These are phyloP conservation scores for Leishmania arabica DNA, from an alignment of 208 protist species.

Conservation along the genomic window DNA sequence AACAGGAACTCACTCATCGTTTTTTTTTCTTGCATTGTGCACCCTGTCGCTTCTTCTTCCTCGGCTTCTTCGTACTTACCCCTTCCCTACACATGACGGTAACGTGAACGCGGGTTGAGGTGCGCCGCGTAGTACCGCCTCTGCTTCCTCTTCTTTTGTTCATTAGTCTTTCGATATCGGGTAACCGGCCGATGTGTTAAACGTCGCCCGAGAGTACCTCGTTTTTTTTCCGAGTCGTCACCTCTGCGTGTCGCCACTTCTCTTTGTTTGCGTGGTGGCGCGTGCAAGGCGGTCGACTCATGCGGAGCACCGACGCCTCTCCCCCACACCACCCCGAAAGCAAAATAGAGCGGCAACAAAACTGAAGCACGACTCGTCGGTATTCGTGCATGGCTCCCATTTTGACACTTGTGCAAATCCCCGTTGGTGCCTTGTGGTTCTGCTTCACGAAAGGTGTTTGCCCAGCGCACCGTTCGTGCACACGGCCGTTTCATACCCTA, in stretches of 20 bases:
- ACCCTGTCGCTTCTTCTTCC: background rate
- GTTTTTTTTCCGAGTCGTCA: too few relatives aligned
- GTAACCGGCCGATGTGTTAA: background rate
- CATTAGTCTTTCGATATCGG: background rate
- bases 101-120: background rate
- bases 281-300: background rate
- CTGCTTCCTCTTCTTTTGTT: background rate
- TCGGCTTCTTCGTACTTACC: background rate
- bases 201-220: background rate
- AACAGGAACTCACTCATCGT: too few relatives aligned
- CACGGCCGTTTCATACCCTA: background rate
- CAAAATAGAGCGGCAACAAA: background rate
- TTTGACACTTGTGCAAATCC: background rate
- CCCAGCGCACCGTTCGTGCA: background rate
- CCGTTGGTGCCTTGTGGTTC: background rate
- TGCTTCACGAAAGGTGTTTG: background rate
- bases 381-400: background rate
- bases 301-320: background rate
- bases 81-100: background rate
- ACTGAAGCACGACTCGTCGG: background rate
- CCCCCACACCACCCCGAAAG: background rate
- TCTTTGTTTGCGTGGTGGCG: background rate
- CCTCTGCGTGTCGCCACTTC: too few relatives aligned
- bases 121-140: background rate
- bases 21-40: background rate